A percentile compares a stretch with the other conserved stretches of the same genome.
phyloP scores from a whole-genome alignment of 225 moss, liverwort and hornwort species.

The Neckera pumila region DNA sequence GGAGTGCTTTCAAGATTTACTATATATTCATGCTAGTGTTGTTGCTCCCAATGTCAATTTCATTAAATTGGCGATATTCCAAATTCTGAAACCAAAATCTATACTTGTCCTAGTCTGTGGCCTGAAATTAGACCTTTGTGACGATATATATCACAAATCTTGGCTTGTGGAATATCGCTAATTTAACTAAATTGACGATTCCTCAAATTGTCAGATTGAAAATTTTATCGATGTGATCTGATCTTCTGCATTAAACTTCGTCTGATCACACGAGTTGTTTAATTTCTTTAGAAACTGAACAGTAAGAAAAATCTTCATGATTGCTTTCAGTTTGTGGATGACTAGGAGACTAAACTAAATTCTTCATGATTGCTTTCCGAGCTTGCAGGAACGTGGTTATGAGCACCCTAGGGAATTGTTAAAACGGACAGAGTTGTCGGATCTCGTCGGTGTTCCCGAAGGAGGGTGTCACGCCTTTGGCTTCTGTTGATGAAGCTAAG shows the following conservation, averaged over 20 bases:
- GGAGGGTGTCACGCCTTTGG: neutral
- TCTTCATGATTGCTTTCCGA: neutral
- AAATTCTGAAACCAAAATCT: neutral
- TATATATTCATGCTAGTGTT: neutral
- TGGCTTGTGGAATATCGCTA: too few species aligned
- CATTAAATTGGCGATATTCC: neutral
- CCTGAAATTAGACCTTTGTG: too few species aligned
- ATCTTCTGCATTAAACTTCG: neutral
- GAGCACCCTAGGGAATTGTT: conserved; percentile 21
- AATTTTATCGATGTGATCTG: neutral
- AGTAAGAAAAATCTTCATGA: neutral
- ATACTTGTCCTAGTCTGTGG: too few species aligned
- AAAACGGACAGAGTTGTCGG: conserved; percentile 5
- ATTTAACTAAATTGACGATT: too few species aligned
- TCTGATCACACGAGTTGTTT: neutral
- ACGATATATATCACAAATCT: too few species aligned
- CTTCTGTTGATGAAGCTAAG: neutral
- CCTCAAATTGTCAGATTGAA: neutral
- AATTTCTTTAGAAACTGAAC: neutral
- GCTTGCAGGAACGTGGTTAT: conserved; percentile 21
- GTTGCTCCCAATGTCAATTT: neutral
- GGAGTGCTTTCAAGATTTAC: neutral
- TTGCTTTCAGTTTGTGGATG: neutral
- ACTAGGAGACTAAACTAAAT: neutral
- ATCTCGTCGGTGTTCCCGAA: conserved; percentile 25